Percentiles rank a stretch among this genome's conserved stretches.
phyloP scores from a whole-genome alignment of 805 yeast genomes.

The Metschnikowia henanensis region DNA sequence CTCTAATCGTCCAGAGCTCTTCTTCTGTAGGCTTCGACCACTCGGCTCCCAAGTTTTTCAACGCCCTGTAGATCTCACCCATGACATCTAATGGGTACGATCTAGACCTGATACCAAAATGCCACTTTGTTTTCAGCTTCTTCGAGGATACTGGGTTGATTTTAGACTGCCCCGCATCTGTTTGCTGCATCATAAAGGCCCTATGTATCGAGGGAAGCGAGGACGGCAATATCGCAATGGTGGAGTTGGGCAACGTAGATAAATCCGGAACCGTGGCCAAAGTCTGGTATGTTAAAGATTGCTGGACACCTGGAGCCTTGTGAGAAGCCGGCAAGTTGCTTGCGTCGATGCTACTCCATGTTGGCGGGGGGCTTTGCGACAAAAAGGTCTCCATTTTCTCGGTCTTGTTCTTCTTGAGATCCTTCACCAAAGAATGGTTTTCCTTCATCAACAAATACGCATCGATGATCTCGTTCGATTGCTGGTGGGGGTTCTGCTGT shows the following conservation, averaged over 20 bases:
- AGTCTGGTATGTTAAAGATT: conserved; percentile 47
- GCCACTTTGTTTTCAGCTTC: conserved; percentile 96
- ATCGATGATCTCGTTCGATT: conserved; percentile 73
- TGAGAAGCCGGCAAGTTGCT: conserved; percentile 23
- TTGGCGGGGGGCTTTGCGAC: conserved; percentile 62
- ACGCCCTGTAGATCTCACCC: conserved; percentile 96
- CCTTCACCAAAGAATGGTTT: conserved; percentile 68
- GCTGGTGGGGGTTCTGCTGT: conserved; percentile 30
- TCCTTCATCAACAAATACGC: conserved; percentile 84
- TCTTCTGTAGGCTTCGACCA: conserved; percentile 96
- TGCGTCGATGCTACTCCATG: conserved; percentile 26
- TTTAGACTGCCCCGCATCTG: conserved; percentile 25
- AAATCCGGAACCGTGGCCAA: conserved; percentile 47
- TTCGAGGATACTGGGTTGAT: conserved; percentile 63
- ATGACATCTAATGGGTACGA: conserved; percentile 97
- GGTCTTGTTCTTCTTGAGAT: conserved; percentile 53
- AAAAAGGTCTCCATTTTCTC: conserved; percentile 58
- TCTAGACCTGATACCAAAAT: conserved; percentile 94
- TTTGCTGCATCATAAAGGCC: conserved; percentile 77
- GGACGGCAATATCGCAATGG: conserved; percentile 90
- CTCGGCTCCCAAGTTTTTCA: conserved; percentile 92
- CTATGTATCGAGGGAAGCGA: conserved; percentile 93
- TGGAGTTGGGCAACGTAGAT: conserved; percentile 62
- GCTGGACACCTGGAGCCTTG: conserved; percentile 44
- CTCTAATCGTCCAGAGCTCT: conserved; percentile 93